Evolutionary conservation across 2,329 filamentous ascomycete genomes (phyloP).

Genomic region (Aspergillus carbonarius): DNA sequence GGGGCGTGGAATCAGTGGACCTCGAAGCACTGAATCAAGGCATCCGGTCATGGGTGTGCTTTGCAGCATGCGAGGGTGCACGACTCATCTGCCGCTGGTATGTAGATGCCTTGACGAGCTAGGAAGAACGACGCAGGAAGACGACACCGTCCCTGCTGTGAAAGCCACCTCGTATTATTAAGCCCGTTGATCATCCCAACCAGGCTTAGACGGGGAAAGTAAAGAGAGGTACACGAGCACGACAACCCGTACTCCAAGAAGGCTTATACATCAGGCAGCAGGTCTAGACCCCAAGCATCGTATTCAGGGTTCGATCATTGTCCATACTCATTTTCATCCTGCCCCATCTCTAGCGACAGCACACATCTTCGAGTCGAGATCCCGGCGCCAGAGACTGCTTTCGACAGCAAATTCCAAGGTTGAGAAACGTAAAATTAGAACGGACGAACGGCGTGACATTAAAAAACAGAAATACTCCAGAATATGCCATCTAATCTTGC

Average conservation of each 20-base stretch:
- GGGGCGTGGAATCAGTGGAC: neutral
- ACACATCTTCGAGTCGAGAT: constrained; percentile 26
- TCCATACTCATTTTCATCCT: neutral
- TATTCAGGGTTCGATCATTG: neutral
- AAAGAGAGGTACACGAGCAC: neutral
- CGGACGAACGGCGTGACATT: constrained; percentile 12
- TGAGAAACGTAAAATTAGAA: constrained; percentile 15
- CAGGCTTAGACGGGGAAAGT: neutral
- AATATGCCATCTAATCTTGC: constrained; percentile 67
- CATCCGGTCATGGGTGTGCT: neutral
- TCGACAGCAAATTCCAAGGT: constrained; percentile 15
- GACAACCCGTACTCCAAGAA: neutral
- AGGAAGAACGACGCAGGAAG: neutral
- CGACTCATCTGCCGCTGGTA: neutral
- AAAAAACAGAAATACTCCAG: constrained; percentile 21
- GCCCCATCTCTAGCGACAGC: constrained; percentile 7
- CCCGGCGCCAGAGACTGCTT: constrained; percentile 27
- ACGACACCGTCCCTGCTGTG: neutral
- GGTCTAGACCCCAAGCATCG: neutral
- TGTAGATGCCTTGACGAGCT: neutral
- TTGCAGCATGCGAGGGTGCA: neutral
- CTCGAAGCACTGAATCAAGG: neutral
- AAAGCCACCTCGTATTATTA: neutral
- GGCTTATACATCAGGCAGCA: neutral
- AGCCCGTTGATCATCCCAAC: neutral